Percentiles rank a stretch among this genome's conserved stretches.
Conservation (phyloP, 2,329 filamentous ascomycete species). For the Gaeumannomyces sp. region DNA sequence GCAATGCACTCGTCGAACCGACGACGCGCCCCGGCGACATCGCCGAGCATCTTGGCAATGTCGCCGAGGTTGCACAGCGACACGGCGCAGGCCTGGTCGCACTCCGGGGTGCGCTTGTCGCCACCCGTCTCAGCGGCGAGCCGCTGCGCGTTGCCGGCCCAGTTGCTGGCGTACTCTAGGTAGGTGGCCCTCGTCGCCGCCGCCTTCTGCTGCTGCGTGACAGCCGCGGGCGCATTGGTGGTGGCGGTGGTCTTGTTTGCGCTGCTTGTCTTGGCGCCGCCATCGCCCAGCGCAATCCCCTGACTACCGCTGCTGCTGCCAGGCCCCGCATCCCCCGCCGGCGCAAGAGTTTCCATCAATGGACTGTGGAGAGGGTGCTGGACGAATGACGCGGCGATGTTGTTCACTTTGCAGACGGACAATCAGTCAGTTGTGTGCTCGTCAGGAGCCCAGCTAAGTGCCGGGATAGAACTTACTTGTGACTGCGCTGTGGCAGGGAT, state of each 20-base stretch:
- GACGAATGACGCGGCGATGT: constrained; percentile 66
- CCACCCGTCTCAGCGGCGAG: constrained; percentile 60
- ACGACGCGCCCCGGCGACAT: constrained; percentile 56
- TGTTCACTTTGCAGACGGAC: constrained; percentile 56
- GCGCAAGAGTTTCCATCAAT: constrained; percentile 17
- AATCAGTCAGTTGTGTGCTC: constrained; percentile 12
- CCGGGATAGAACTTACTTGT: constrained; percentile 50
- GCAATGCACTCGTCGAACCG: constrained; percentile 64
- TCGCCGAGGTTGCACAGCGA: constrained; percentile 84
- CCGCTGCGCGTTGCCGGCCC: constrained; percentile 71
- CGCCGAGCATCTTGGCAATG: constrained; percentile 69
- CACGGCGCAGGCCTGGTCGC: constrained; percentile 75
- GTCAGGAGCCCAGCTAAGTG: not conserved
- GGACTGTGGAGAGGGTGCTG: constrained; percentile 49
- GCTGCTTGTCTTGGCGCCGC: constrained; percentile 12
- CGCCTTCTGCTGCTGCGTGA: constrained; percentile 7
- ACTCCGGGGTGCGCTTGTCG: constrained; percentile 66
- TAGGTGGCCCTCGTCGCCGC: constrained; percentile 51
- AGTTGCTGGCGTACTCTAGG: constrained; percentile 64
- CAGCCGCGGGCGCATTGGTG: constrained; percentile 2
- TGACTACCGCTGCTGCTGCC: not conserved
- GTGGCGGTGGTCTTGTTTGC: constrained; percentile 17
- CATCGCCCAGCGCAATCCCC: not conserved
- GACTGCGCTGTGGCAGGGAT: constrained; percentile 70
- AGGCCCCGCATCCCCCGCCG: not conserved